Evolutionary conservation across 2,329 filamentous ascomycete genomes (phyloP).

Genomic region (Mollisia scopiformis): DNA sequence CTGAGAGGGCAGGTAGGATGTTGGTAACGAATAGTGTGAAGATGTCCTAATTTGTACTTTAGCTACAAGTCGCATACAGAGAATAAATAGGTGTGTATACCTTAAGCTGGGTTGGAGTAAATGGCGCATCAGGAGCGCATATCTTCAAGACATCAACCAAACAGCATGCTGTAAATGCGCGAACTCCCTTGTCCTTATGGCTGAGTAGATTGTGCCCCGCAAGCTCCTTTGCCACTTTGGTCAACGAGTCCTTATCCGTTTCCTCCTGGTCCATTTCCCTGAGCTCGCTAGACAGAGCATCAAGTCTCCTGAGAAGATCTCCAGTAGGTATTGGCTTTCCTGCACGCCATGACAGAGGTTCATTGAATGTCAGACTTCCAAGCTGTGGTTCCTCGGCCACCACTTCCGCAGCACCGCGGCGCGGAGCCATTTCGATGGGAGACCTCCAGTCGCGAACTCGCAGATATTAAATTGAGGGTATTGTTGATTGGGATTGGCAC

Average conservation of each 20-base stretch:
- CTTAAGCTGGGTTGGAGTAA: constrained; percentile 88
- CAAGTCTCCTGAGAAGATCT: constrained; percentile 80
- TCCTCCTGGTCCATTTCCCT: constrained; percentile 85
- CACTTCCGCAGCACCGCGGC: constrained; percentile 34
- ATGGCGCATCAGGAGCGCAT: constrained; percentile 93
- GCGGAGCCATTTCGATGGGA: constrained; percentile 36
- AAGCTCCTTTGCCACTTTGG: constrained; percentile 82
- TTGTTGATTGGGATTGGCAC: neutral
- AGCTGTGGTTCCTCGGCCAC: constrained; percentile 37
- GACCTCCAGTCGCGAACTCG: constrained; percentile 26
- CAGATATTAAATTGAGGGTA: neutral
- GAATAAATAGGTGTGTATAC: too few species aligned
- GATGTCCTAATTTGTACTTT: constrained; percentile 69
- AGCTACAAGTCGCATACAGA: constrained; percentile 12
- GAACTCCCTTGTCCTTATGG: constrained; percentile 93
- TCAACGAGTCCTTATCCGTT: constrained; percentile 80
- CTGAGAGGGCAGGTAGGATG: constrained; percentile 81
- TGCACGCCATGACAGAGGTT: constrained; percentile 87
- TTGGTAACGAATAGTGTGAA: constrained; percentile 86
- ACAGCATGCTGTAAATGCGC: constrained; percentile 85
- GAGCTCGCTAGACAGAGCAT: constrained; percentile 81
- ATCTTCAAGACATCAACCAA: constrained; percentile 91
- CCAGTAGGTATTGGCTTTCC: constrained; percentile 85
- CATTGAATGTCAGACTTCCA: constrained; percentile 72
- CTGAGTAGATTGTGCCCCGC: constrained; percentile 79